Evolutionary conservation across 768 basidiomycete species (phyloP), one percentile per base, ranked within the genome.

Genomic region (Panaeolus papilionaceus): DNA sequence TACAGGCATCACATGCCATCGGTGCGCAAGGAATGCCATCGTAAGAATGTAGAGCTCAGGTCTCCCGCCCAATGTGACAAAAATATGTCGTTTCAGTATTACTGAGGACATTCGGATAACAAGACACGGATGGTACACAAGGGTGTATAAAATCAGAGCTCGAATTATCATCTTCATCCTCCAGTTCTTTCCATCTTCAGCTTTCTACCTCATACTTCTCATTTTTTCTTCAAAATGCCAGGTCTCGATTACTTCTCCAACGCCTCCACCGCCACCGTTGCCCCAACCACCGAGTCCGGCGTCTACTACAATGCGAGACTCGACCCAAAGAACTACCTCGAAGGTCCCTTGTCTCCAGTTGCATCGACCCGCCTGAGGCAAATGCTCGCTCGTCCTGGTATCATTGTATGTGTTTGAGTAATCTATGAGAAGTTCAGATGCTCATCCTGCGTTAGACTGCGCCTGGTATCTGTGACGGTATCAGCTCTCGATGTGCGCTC

Each of bases 381-480:
- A 70, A 79, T 90, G 84, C 82, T 89, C 11, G 88, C 85, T 4
- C 83, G 91, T 51, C 92, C 92, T 11, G 92, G 92, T 28, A 92
- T 92, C 61, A 88, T 92, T 49, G 92, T 92, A 79, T 68, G 89
- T 80, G 0, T 23, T 23, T 23, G 23, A 23, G 23, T 23, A 23
- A 23, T 23, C 23, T 23, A 23, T 23, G 23, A 23, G 23, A 23
- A 23, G 23, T 23, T 23, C 23, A 23, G 23, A 23, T 23, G 23
- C 23, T 23, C 23, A 23, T 23, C n/a, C n/a, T 23, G 38, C 33
- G 12, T 12, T 23, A 23, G 23, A 23, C 91, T 71, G 91, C 91
- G 1, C 92, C 90, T n/a, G 91, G 91, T 44, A 89, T 92, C 49
- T 92, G 91, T 66, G 91, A 92, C 66, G 91, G 91, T 61, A 93